These are phyloP conservation scores for Pisolithus sp. DNA, from an alignment of 768 basidiomycete genomes.

Conservation along the genomic window DNA sequence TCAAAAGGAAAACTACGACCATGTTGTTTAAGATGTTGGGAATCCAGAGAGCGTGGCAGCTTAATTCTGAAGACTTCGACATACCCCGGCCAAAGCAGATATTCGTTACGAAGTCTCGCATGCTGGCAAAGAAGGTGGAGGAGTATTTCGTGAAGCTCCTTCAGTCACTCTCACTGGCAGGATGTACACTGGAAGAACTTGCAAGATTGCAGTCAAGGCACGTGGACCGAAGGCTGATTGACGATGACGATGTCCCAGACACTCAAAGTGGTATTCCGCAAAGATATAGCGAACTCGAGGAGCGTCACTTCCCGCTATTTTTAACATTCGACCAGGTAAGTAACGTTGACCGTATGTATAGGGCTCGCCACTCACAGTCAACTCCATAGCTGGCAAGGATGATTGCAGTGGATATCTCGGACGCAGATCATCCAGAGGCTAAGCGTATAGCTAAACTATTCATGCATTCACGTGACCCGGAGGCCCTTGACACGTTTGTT, in stretches of 20 bases:
- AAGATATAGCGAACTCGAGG: constrained; percentile 48
- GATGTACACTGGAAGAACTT: constrained; percentile 35
- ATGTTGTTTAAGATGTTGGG: constrained; percentile 74
- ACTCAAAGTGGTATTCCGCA: constrained; percentile 29
- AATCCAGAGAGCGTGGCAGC: constrained; percentile 51
- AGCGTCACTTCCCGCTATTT: constrained; percentile 64
- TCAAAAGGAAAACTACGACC: constrained; percentile 62
- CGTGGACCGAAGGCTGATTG: constrained; percentile 24
- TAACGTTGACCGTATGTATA: neutral
- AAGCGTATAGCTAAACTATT: no score
- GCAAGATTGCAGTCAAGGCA: constrained; percentile 16
- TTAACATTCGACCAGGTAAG: constrained; percentile 57
- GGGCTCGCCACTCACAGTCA: neutral
- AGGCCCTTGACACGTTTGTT: constrained; percentile 40
- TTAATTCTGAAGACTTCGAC: constrained; percentile 17
- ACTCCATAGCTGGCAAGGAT: constrained; percentile 16
- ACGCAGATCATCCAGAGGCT: constrained; percentile 1
- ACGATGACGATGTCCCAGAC: constrained; percentile 32
- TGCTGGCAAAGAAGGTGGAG: constrained; percentile 60
- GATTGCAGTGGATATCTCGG: constrained; percentile 19
- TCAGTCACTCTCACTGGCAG: constrained; percentile 35
- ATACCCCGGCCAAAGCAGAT: constrained; percentile 54
- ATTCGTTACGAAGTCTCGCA: constrained; percentile 65
- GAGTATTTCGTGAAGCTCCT: constrained; percentile 54
- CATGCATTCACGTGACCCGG: constrained; percentile 50